A percentile compares a stretch with the other conserved stretches of the same genome.
Evolutionary conservation across 2,329 filamentous ascomycete genomes (phyloP).

Genomic region (Anthostomella pinea): DNA sequence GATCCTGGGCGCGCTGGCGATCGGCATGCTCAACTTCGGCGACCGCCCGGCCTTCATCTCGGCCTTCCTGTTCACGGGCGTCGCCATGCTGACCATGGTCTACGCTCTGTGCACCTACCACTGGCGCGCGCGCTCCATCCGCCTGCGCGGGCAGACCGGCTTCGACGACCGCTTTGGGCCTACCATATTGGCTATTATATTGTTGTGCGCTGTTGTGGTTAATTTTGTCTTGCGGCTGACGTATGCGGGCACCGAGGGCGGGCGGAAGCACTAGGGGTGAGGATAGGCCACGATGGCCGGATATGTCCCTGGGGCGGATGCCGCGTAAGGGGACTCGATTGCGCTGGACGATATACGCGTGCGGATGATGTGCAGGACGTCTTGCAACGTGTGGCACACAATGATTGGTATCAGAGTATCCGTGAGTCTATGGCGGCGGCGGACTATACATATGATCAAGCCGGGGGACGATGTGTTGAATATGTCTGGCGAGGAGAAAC

Average conservation of each 20-base stretch:
- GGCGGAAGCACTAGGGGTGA: constrained; percentile 29
- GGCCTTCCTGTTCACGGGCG: constrained; percentile 87
- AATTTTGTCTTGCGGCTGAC: constrained; percentile 85
- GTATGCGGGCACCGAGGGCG: constrained; percentile 38
- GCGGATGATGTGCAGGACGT: neutral
- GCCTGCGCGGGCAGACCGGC: constrained; percentile 85
- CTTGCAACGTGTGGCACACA: too few species aligned
- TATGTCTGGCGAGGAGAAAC: constrained; percentile 1
- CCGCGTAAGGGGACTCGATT: too few species aligned
- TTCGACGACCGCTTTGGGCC: constrained; percentile 97
- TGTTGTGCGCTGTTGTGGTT: constrained; percentile 86
- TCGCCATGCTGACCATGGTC: constrained; percentile 92
- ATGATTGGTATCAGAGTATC: too few species aligned
- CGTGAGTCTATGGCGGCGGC: too few species aligned
- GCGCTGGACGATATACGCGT: too few species aligned
- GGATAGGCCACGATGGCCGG: too few species aligned
- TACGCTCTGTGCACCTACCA: constrained; percentile 96
- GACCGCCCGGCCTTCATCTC: constrained; percentile 92
- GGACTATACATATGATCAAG: too few species aligned
- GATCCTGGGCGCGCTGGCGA: constrained; percentile 91
- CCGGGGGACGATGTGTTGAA: neutral
- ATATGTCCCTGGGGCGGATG: too few species aligned
- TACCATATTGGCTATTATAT: constrained; percentile 80
- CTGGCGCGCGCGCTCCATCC: constrained; percentile 92
- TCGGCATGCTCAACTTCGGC: constrained; percentile 97